A percentile compares a stretch with the other conserved stretches of the same genome.
Evolutionary conservation across 768 basidiomycete species (phyloP).

Genomic region (Grammothele lineata): DNA sequence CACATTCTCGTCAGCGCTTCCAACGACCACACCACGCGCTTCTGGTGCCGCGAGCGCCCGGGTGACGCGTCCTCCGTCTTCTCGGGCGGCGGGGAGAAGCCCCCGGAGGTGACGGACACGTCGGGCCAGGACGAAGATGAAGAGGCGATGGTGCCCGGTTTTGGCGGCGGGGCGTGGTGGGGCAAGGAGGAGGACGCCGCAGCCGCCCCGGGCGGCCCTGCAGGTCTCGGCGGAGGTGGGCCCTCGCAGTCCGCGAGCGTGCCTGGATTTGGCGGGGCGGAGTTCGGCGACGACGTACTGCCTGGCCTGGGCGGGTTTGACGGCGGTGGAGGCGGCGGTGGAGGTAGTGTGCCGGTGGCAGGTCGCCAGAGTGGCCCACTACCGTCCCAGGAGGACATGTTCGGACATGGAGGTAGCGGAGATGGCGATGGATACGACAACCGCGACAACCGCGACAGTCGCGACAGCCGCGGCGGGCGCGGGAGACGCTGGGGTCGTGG

Average conservation of each 20-base stretch:
- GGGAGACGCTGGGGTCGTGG: constrained; percentile 13
- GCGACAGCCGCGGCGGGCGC: constrained; percentile 22
- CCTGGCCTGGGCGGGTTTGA: constrained; percentile 55
- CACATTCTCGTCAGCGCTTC: constrained; percentile 90
- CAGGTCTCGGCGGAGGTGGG: constrained; percentile 20
- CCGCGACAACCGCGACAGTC: constrained; percentile 28
- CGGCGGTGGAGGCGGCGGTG: constrained; percentile 18
- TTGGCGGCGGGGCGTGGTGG: constrained; percentile 41
- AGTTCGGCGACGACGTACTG: constrained; percentile 52
- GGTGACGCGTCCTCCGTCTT: constrained; percentile 80
- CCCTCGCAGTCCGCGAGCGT: constrained; percentile 6
- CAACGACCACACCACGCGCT: constrained; percentile 99
- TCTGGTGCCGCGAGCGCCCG: constrained; percentile 92
- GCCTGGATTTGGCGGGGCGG: constrained; percentile 9
- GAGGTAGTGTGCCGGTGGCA: constrained; percentile 16
- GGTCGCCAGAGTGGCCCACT: constrained; percentile 33
- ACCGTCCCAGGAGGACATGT: constrained; percentile 52
- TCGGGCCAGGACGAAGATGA: constrained; percentile 55
- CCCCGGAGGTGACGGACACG: constrained; percentile 60
- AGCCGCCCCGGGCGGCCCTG: neutral
- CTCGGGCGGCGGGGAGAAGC: constrained; percentile 80
- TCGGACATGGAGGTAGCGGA: constrained; percentile 29
- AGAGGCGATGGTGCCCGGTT: constrained; percentile 71
- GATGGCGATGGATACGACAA: no score
- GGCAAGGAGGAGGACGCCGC: constrained; percentile 36